A percentile compares a stretch with the other conserved stretches of the same genome.
phyloP scores from a whole-genome alignment of 2,329 filamentous ascomycete genomes.

The Zalaria sp. region DNA sequence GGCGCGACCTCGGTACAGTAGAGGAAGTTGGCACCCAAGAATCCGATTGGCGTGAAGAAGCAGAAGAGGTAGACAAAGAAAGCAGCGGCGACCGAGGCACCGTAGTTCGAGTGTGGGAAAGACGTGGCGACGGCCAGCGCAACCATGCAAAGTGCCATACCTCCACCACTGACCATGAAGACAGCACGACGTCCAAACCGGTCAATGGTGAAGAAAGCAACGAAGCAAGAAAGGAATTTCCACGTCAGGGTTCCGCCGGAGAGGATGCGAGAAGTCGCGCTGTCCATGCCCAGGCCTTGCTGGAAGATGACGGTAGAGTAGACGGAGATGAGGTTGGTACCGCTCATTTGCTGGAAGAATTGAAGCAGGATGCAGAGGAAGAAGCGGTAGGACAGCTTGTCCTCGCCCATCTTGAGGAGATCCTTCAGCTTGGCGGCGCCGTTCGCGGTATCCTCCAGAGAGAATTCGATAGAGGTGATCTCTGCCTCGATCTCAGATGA shows the following conservation, averaged over 20 bases:
- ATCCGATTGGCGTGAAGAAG: constrained; percentile 46
- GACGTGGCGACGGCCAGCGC: constrained; percentile 39
- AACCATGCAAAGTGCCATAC: constrained; percentile 42
- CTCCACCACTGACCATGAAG: constrained; percentile 37
- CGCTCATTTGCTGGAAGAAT: constrained; percentile 38
- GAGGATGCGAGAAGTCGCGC: constrained; percentile 26
- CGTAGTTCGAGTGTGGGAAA: constrained; percentile 29
- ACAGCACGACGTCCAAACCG: constrained; percentile 35
- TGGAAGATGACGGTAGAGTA: constrained; percentile 16
- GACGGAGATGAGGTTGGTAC: constrained; percentile 21
- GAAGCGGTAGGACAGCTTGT: constrained; percentile 37
- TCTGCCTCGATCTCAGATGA: constrained; percentile 26
- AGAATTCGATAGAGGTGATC: constrained; percentile 33
- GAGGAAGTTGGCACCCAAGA: constrained; percentile 45
- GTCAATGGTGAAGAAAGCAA: constrained; percentile 37
- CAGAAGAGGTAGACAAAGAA: constrained; percentile 47
- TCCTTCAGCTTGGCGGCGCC: constrained; percentile 26
- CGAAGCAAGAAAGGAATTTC: constrained; percentile 39
- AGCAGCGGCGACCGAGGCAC: constrained; percentile 37
- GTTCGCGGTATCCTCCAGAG: constrained; percentile 29
- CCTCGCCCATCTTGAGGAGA: constrained; percentile 35
- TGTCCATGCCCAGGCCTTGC: constrained; percentile 21
- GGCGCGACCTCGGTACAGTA: constrained; percentile 47
- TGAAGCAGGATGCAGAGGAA: constrained; percentile 35
- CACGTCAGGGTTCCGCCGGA: constrained; percentile 37